Evolutionary conservation across 768 basidiomycete species (phyloP), one percentile per base, ranked within the genome.

Genomic region (Trametes cinnabarina): DNA sequence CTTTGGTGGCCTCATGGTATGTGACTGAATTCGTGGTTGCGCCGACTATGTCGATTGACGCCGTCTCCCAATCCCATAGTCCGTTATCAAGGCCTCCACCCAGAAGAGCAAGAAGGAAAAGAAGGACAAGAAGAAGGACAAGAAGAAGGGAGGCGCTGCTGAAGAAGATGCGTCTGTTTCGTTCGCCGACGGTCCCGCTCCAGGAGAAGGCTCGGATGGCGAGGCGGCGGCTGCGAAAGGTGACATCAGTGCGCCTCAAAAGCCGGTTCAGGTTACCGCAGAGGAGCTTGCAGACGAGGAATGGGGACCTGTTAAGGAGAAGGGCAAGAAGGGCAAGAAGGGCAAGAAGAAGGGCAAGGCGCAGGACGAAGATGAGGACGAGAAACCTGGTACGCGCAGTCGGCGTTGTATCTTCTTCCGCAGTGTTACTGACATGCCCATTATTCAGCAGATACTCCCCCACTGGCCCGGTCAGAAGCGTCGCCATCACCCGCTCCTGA

Each of bases 201-300:
- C 67, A 3, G 70, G 65, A 7, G 65, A 73, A 47, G 74, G 68
- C 12, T 67, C 70, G 1, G 73, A 72, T 39, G 68, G 59, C 4
- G 73, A 72, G 40, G 70, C 65, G 5, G 68, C 66, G 3, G 71
- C 67, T 3, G 73, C 70, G 20, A 69, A 70, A 46, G 71, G 67
- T 5, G 71, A 76, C 55, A 65, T 72, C 37, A 55, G 54, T 22
- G 65, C 67, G 5, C 43, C 71, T 0, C 69, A 70, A 37, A 51
- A 62, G 40, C 63, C 70, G 28, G 65, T 72, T 17, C 69, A 74
- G 53, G 68, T 75, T 48, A 72, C 70, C 3, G 74, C 78, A 14
- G 80, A 80, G 37, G 79, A 80, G 40, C 74, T 78, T 61, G 77
- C 78, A 12, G 78, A 81, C 51, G 77, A 77, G 56, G 79, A 80